Conservation (phyloP, 371 early-diverging fungal species). For the Capillidium heterosporum region DNA sequence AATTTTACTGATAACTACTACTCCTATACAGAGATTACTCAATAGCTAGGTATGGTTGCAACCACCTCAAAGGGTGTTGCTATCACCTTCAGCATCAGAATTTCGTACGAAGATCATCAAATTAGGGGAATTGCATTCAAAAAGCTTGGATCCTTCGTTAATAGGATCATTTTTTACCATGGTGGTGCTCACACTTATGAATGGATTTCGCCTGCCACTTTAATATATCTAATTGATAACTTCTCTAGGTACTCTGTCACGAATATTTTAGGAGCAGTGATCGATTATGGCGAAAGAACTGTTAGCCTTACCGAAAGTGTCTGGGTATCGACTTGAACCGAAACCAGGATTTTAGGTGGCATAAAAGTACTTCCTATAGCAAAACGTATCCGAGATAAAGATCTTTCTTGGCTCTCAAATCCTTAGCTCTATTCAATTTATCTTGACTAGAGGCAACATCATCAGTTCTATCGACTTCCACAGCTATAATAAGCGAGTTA, state of each 20-base stretch:
- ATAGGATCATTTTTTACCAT: slow-evolving; percentile 9
- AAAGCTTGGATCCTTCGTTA: slow-evolving; percentile 5
- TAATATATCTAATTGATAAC: slow-evolving; percentile 17
- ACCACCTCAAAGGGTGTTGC: neutral
- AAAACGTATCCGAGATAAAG: slow-evolving; percentile 16
- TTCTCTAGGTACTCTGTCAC: slow-evolving; percentile 14
- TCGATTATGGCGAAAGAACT: slow-evolving; percentile 30
- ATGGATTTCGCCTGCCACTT: slow-evolving; percentile 17
- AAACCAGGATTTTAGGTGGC: slow-evolving; percentile 19
- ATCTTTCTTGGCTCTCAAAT: slow-evolving; percentile 17
- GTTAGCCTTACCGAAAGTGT: slow-evolving; percentile 18
- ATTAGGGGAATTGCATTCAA: slow-evolving; percentile 16
- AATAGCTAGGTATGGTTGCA: neutral
- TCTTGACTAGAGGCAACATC: slow-evolving; percentile 13
- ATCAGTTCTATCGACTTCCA: slow-evolving; percentile 30
- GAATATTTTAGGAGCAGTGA: slow-evolving; percentile 15
- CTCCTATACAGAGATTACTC: slow-evolving; percentile 5
- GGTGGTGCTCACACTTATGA: slow-evolving; percentile 19
- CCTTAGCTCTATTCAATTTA: slow-evolving; percentile 21
- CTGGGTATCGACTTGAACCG: slow-evolving; percentile 19
- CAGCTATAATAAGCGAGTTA: slow-evolving; percentile 28
- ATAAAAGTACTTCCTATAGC: slow-evolving; percentile 16
- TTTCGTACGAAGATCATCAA: slow-evolving; percentile 18
- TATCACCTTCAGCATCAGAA: slow-evolving; percentile 14
- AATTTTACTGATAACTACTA: slow-evolving; percentile 4